phyloP scores from a whole-genome alignment of 306 rosid species.

The Vigna hirtella region DNA sequence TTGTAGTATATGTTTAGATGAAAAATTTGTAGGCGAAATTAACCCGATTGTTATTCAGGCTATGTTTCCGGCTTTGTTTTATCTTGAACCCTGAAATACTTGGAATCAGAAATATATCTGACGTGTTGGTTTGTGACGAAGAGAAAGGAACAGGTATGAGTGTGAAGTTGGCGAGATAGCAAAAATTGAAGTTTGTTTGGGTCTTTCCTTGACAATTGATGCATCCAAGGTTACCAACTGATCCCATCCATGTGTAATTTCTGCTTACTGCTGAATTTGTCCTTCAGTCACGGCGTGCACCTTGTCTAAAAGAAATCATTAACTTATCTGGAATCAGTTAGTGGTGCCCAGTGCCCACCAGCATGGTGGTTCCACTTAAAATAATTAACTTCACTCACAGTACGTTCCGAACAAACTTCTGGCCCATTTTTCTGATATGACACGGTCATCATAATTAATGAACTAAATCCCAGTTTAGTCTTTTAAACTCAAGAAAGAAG shows the following conservation, averaged over 20 bases:
- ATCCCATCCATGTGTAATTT: slow-evolving; percentile 7
- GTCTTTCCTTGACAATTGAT: neutral
- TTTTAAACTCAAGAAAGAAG: neutral
- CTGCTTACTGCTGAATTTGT: slow-evolving; percentile 7
- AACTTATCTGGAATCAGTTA: slow-evolving; percentile 30
- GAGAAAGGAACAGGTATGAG: neutral
- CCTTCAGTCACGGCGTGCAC: slow-evolving; percentile 38
- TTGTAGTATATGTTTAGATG: too few species aligned
- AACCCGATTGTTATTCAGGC: neutral
- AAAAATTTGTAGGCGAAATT: too few species aligned
- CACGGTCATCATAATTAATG: slow-evolving; percentile 1
- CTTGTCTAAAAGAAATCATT: slow-evolving; percentile 29
- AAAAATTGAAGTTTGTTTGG: neutral
- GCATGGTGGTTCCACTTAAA: slow-evolving; percentile 39
- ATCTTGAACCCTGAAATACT: neutral
- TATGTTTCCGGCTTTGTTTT: neutral
- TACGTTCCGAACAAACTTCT: neutral
- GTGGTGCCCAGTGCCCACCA: slow-evolving; percentile 38
- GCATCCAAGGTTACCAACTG: neutral
- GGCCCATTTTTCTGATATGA: slow-evolving; percentile 19
- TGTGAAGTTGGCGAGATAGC: neutral
- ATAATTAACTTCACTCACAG: slow-evolving; percentile 9
- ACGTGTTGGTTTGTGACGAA: neutral
- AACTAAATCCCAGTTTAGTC: neutral
- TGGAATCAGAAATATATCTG: neutral